Conservation (phyloP, 2,329 filamentous ascomycete species). For the Canariomyces notabilis region DNA sequence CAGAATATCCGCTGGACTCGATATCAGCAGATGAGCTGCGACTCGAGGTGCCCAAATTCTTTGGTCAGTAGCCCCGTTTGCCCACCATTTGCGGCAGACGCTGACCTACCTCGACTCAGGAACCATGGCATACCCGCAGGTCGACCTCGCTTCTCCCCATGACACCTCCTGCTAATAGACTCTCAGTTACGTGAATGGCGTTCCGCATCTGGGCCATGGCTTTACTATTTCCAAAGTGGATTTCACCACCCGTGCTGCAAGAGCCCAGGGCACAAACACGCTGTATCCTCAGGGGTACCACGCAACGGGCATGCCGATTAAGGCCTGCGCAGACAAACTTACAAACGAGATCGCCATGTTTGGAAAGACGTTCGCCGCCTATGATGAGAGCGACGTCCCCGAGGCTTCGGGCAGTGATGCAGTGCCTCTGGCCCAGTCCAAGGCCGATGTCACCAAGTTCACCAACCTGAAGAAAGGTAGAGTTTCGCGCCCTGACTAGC, state of each 20-base stretch:
- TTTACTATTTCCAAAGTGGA: slow-evolving; percentile 87
- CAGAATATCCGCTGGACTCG: slow-evolving; percentile 68
- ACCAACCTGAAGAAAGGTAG: slow-evolving; percentile 62
- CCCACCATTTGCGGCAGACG: background rate
- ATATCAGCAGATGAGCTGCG: slow-evolving; percentile 68
- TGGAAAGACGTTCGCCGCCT: slow-evolving; percentile 73
- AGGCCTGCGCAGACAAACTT: slow-evolving; percentile 87
- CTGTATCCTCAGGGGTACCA: slow-evolving; percentile 88
- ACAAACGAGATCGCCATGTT: slow-evolving; percentile 79
- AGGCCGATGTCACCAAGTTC: slow-evolving; percentile 78
- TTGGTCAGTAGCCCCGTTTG: slow-evolving; percentile 41
- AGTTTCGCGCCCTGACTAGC: background rate
- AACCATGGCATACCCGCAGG: slow-evolving; percentile 30
- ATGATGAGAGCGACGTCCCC: slow-evolving; percentile 56
- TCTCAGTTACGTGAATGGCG: slow-evolving; percentile 68
- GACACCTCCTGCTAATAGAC: slow-evolving; percentile 30
- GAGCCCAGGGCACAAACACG: slow-evolving; percentile 78
- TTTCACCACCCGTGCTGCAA: slow-evolving; percentile 73
- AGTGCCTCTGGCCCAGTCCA: background rate
- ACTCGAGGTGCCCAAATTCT: slow-evolving; percentile 77
- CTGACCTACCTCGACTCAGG: slow-evolving; percentile 24
- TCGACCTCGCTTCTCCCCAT: background rate
- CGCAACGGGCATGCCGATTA: slow-evolving; percentile 91
- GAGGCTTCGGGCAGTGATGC: slow-evolving; percentile 42
- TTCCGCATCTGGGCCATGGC: slow-evolving; percentile 80